phyloP scores from a whole-genome alignment of 495 filamentous ascomycete species.

The Penicillium samsonianum region DNA sequence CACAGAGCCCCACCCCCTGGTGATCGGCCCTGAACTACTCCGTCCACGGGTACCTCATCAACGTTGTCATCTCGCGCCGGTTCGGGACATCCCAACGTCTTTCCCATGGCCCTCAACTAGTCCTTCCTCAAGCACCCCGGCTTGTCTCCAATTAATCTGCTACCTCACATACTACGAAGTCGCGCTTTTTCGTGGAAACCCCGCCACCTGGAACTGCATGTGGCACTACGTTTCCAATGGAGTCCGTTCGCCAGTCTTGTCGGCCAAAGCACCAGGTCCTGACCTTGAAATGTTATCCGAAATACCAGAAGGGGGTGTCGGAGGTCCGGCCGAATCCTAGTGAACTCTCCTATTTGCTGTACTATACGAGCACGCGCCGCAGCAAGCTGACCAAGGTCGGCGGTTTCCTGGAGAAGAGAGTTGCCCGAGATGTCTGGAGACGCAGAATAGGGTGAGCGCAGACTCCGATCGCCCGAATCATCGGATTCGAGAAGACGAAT shows the following conservation, averaged over 20 bases:
- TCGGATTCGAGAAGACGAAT: neutral
- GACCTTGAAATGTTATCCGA: slow-evolving; percentile 90
- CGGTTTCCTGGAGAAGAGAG: slow-evolving; percentile 86
- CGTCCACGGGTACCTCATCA: slow-evolving; percentile 23
- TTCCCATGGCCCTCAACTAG: slow-evolving; percentile 21
- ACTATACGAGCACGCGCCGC: slow-evolving; percentile 88
- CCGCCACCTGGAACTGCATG: slow-evolving; percentile 8
- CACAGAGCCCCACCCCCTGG: slow-evolving; percentile 31
- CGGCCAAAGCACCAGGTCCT: slow-evolving; percentile 93
- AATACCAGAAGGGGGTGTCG: slow-evolving; percentile 80
- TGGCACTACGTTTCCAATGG: slow-evolving; percentile 40
- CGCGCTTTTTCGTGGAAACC: slow-evolving; percentile 10
- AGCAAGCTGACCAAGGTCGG: slow-evolving; percentile 95
- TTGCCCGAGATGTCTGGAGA: slow-evolving; percentile 81
- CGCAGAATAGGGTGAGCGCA: slow-evolving; percentile 72
- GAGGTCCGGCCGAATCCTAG: slow-evolving; percentile 92
- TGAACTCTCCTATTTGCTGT: slow-evolving; percentile 92
- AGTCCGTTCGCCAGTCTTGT: slow-evolving; percentile 61
- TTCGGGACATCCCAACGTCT: slow-evolving; percentile 9
- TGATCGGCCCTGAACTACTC: slow-evolving; percentile 30
- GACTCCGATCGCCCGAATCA: neutral
- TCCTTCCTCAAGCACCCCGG: neutral
- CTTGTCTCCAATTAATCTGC: neutral
- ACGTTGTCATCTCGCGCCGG: slow-evolving; percentile 29
- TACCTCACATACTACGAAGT: neutral